A percentile compares a stretch with the other conserved stretches of the same genome.
Evolutionary conservation across 768 basidiomycete genomes (phyloP).

Genomic region (Lentinus brumalis): DNA sequence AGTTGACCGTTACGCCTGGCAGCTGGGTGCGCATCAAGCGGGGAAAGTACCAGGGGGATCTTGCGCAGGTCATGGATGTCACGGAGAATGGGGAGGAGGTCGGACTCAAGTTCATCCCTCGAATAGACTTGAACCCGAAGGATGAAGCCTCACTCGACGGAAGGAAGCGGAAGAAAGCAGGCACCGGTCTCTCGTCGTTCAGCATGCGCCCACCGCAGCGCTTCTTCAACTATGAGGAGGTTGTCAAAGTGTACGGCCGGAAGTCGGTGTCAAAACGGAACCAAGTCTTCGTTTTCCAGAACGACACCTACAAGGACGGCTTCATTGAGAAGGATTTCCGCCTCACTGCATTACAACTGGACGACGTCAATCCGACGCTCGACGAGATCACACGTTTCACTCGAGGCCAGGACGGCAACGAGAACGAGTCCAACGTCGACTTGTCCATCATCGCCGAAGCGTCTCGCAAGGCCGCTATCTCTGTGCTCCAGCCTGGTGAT

Average conservation of each 20-base stretch:
- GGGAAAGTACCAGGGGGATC: conserved; percentile 91
- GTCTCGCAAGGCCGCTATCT: conserved; percentile 86
- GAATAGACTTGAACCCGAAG: conserved; percentile 92
- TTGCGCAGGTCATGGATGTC: conserved; percentile 94
- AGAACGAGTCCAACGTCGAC: conserved; percentile 73
- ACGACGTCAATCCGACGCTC: conserved; percentile 92
- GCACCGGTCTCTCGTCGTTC: conserved; percentile 43
- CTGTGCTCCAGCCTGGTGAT: conserved; percentile 96
- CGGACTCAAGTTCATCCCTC: conserved; percentile 92
- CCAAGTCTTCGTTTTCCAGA: conserved; percentile 82
- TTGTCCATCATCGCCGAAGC: conserved; percentile 91
- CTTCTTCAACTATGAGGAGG: conserved; percentile 93
- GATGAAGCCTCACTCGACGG: conserved; percentile 70
- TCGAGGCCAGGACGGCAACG: conserved; percentile 69
- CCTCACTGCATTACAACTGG: conserved; percentile 70
- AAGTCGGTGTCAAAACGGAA: conserved; percentile 75
- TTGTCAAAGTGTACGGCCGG: conserved; percentile 80
- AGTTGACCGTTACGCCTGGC: conserved; percentile 77
- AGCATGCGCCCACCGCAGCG: conserved; percentile 87
- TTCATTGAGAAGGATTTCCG: conserved; percentile 97
- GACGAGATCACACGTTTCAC: conserved; percentile 96
- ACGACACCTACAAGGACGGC: conserved; percentile 92
- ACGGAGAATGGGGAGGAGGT: conserved; percentile 93
- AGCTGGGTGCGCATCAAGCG: conserved; percentile 95
- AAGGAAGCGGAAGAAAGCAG: conserved; percentile 78